Percentiles rank a stretch among this genome's conserved stretches.
phyloP scores from a whole-genome alignment of 768 basidiomycete genomes.

The Suillus spraguei region DNA sequence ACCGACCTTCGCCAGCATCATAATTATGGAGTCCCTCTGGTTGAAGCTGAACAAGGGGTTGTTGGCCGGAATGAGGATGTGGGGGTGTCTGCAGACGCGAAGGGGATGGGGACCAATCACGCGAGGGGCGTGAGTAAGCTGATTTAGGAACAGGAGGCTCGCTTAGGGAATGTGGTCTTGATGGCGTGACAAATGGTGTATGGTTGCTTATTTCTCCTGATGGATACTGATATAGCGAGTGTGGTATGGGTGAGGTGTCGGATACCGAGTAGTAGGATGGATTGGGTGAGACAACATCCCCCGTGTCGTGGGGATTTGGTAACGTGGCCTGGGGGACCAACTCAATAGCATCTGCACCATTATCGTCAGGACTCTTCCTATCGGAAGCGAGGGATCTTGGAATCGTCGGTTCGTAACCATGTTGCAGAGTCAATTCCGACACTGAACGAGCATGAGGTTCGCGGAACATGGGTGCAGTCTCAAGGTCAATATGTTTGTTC shows the following conservation, averaged over 20 bases:
- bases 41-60: constrained; percentile 3
- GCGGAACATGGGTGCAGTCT: constrained; percentile 74
- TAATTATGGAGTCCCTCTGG: background rate
- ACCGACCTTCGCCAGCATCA: constrained; percentile 14
- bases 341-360: constrained; percentile 8
- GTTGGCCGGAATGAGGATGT: background rate
- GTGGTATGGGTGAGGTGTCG: constrained; percentile 60
- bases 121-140: constrained; percentile 20
- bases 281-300: constrained; percentile 32
- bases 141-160: constrained; percentile 12
- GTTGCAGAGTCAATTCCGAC: constrained; percentile 54
- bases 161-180: constrained; percentile 7
- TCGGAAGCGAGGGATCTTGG: constrained; percentile 32
- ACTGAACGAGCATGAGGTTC: constrained; percentile 63
- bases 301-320: background rate
- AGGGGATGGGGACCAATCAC: constrained; percentile 14
- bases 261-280: constrained; percentile 64
- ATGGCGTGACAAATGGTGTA: constrained; percentile 25
- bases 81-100: background rate
- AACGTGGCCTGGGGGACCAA: background rate
- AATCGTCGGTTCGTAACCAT: constrained; percentile 51
- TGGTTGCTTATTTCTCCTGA: constrained; percentile 46
- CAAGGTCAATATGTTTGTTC: constrained; percentile 44
- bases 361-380: constrained; percentile 17
- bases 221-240: constrained; percentile 47